These are phyloP conservation scores for Chloranthus sessilifolius DNA, from an alignment of 164 flowering plant genomes.

Conservation along the genomic window DNA sequence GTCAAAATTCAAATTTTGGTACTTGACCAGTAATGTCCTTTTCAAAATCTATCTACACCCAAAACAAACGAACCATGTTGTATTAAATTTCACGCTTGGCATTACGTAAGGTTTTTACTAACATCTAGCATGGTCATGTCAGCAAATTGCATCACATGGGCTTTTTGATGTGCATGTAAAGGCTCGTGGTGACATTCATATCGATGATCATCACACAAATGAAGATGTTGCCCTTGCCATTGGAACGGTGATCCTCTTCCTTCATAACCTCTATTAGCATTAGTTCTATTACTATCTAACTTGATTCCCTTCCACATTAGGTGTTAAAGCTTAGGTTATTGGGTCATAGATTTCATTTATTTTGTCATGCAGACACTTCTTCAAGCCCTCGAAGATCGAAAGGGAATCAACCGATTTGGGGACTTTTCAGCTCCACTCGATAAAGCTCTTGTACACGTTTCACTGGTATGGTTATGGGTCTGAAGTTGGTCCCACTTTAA, in stretches of 20 bases:
- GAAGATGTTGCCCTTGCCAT: constrained; percentile 99
- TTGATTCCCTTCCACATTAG: neutral
- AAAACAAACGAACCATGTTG: no score
- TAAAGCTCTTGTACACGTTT: constrained; percentile 86
- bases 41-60: no score
- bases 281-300: neutral
- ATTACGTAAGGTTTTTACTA: no score
- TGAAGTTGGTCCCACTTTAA: neutral
- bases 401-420: constrained; percentile 93
- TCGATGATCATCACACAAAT: constrained; percentile 97
- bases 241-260: constrained; percentile 58
- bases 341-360: neutral
- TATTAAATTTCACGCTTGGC: no score
- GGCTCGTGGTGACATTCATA: constrained; percentile 87
- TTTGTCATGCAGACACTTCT: constrained; percentile 57
- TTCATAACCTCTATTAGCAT: neutral
- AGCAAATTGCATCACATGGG: constrained; percentile 99
- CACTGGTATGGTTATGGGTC: constrained; percentile 49
- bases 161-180: constrained; percentile 84
- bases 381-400: constrained; percentile 89
- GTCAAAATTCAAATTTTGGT: no score
- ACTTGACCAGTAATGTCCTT: no score
- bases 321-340: neutral
- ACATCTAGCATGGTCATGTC: constrained; percentile 13
- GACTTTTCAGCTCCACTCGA: constrained; percentile 97